These are phyloP conservation scores for Globisporangium spiculum DNA, from an alignment of 352 stramenopile genomes.

Conservation along the genomic window DNA sequence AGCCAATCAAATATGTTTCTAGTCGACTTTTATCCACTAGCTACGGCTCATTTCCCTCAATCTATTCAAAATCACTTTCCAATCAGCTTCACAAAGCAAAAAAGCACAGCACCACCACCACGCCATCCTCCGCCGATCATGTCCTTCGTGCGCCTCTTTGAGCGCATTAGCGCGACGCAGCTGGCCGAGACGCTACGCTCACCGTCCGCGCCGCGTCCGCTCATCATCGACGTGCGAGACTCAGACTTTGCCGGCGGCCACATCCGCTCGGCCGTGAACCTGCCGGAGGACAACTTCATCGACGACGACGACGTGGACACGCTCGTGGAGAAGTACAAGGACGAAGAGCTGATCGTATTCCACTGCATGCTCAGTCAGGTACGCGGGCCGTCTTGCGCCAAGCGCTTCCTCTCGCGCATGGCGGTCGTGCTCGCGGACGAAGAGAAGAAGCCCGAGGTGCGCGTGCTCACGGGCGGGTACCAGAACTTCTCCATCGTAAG, in stretches of 20 bases:
- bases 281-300: constrained; percentile 76
- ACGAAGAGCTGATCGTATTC: constrained; percentile 70
- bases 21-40: neutral
- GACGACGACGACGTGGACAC: constrained; percentile 80
- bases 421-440: constrained; percentile 42
- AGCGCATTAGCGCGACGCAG: constrained; percentile 45
- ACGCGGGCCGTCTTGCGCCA: constrained; percentile 73
- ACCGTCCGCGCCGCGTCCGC: constrained; percentile 26
- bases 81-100: neutral
- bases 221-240: constrained; percentile 80
- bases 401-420: constrained; percentile 69
- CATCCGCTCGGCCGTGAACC: constrained; percentile 75
- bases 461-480: constrained; percentile 73
- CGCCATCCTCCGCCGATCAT: neutral
- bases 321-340: constrained; percentile 63
- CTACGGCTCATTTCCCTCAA: neutral
- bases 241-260: constrained; percentile 70
- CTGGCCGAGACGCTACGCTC: constrained; percentile 56
- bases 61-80: neutral
- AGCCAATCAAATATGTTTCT: neutral
- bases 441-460: constrained; percentile 46
- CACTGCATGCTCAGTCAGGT: constrained; percentile 89
- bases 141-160: constrained; percentile 25
- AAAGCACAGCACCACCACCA: neutral
- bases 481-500: constrained; percentile 59